Evolutionary conservation across 176 grass and related monocot genomes (phyloP), one percentile per base, ranked within the genome.

Genomic region (Lolium multiflorum): DNA sequence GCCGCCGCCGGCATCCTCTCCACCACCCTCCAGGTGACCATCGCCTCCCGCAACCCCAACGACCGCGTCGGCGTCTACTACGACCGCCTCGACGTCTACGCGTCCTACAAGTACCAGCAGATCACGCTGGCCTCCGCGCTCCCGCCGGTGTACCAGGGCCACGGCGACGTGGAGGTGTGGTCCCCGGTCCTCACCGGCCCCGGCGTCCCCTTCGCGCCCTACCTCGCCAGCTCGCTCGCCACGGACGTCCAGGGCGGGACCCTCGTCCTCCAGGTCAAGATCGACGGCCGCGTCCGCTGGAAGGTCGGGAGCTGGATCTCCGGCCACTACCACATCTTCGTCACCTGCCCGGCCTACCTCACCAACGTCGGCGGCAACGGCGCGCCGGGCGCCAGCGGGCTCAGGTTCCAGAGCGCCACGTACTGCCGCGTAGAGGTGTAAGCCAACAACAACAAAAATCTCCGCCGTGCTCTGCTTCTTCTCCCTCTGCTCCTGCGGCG

Each of bases 1-100:
- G 25, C 78, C 21, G 9, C 83, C 11, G 12, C 54, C 2, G 83
- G 80, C 50, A 9, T 82, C 5, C 87, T 97, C 75, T 87, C 93
- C 76, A 76, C 85, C 49, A 22, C 43, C 25, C 12, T 87, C 49
- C 93, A 95, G 93, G 87, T 95, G 4, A 98, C 95, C 38, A 9
- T 98, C 44, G 89, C 93, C 71, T 91, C 95, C 3, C 91, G 92
- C 77, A 98, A 98, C 89, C 91, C 95, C 21, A 98, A 98, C 83
- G 59, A 56, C 83, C 95, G 89, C 63, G 59, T 98, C 6, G 93
- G 95, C 20, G 55, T 98, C 76, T 90, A 89, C 89, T 98, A 95
- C 83, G 91, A 95, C 89, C 91, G 93, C 84, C 71, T 95, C 52
- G 91, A 95, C 76, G 91, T 92, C 43, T 98, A 91, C 76, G 93